These are phyloP conservation scores for Paramecium bursaria DNA, from an alignment of 73 alveolate genomes.

Conservation along the genomic window DNA sequence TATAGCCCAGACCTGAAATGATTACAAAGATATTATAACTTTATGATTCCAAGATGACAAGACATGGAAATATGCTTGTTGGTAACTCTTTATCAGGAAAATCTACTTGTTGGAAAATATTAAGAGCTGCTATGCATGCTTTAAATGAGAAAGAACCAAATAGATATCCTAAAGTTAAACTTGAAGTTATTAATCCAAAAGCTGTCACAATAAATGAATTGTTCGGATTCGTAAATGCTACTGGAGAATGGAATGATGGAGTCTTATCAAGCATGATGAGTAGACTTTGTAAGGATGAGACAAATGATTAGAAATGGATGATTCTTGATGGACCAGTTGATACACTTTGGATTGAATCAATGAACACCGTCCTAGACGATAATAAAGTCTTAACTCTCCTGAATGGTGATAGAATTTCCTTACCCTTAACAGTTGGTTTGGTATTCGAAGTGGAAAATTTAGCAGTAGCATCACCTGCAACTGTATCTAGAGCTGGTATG, in stretches of 20 bases:
- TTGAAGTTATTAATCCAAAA: slow-evolving; percentile 93
- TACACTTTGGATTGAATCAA: slow-evolving; percentile 99
- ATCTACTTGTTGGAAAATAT: slow-evolving; percentile 96
- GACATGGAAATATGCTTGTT: slow-evolving; percentile 99
- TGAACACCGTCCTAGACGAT: slow-evolving; percentile 97
- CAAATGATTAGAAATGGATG: slow-evolving; percentile 95
- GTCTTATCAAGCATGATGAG: slow-evolving; percentile 96
- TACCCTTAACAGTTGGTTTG: slow-evolving; percentile 91
- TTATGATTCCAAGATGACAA: slow-evolving; percentile 88
- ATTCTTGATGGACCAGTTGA: slow-evolving; percentile 99
- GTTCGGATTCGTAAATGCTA: slow-evolving; percentile 86
- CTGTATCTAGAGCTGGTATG: slow-evolving; percentile 99
- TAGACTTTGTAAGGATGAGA: slow-evolving; percentile 94
- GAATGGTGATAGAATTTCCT: slow-evolving; percentile 98
- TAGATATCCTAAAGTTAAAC: slow-evolving; percentile 82
- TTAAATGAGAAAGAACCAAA: slow-evolving; percentile 61
- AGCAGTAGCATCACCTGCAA: slow-evolving; percentile 99
- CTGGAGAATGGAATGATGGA: slow-evolving; percentile 99
- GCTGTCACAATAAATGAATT: slow-evolving; percentile 95
- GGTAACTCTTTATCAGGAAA: slow-evolving; percentile 99
- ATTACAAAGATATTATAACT: slow-evolving; percentile 84
- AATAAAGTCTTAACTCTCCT: slow-evolving; percentile 94
- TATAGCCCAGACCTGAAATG: slow-evolving; percentile 65
- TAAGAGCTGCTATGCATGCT: slow-evolving; percentile 85
- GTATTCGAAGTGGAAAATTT: slow-evolving; percentile 96